A percentile compares a stretch with the other conserved stretches of the same genome.
Conservation (phyloP, 192 early-diverging fungal genomes). For the Gaertneriomyces semiglobifer region DNA sequence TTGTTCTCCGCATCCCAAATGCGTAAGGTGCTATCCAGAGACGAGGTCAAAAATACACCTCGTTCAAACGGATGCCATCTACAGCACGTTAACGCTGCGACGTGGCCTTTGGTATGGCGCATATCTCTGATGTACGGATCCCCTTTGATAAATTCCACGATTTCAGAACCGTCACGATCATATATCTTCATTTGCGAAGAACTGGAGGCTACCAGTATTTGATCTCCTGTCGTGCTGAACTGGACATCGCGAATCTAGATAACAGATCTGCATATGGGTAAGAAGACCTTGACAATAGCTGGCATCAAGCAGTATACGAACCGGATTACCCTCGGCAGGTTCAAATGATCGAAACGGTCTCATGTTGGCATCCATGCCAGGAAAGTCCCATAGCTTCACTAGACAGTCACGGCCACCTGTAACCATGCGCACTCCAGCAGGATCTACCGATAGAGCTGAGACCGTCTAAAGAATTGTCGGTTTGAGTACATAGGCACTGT, state of each 20-base stretch:
- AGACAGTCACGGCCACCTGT: constrained; percentile 79
- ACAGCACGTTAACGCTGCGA: constrained; percentile 69
- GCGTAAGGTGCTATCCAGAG: constrained; percentile 76
- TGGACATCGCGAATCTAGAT: constrained; percentile 69
- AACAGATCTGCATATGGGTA: not conserved
- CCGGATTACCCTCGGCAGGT: constrained; percentile 70
- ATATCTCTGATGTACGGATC: constrained; percentile 92
- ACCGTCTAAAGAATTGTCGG: constrained; percentile 50
- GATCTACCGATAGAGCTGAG: constrained; percentile 78
- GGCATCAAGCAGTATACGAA: constrained; percentile 10
- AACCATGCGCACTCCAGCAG: constrained; percentile 70
- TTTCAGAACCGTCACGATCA: constrained; percentile 70
- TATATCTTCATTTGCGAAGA: constrained; percentile 71
- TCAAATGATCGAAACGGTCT: constrained; percentile 76
- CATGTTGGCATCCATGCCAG: constrained; percentile 74
- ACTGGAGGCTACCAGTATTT: constrained; percentile 75
- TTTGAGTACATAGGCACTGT: not conserved
- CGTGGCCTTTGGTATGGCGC: constrained; percentile 82
- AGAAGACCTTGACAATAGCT: not conserved
- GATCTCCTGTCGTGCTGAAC: constrained; percentile 71
- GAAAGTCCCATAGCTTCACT: constrained; percentile 91
- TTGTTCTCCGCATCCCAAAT: constrained; percentile 80
- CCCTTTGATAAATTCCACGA: constrained; percentile 78
- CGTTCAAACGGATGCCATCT: constrained; percentile 75
- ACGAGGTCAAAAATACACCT: constrained; percentile 69